These are phyloP conservation scores for Lotus japonicus DNA, from an alignment of 306 rosid species.

Conservation along the genomic window DNA sequence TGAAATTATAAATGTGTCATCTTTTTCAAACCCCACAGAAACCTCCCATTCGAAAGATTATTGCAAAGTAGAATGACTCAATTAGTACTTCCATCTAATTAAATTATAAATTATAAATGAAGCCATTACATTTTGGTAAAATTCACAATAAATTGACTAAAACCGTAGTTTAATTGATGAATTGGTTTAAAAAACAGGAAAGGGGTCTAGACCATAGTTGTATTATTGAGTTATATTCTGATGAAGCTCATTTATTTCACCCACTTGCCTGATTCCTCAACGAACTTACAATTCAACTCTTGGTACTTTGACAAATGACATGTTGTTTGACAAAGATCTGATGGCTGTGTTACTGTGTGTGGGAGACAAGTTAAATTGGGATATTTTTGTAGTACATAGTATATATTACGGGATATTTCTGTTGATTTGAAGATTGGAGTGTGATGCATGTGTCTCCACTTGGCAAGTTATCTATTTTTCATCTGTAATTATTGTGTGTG, in stretches of 20 bases:
- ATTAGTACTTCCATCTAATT: background rate
- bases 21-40: background rate
- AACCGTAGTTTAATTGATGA: background rate
- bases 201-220: background rate
- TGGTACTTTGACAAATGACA: background rate
- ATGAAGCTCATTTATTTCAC: background rate
- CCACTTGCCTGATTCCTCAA: background rate
- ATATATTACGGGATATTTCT: background rate
- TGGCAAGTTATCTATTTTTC: background rate
- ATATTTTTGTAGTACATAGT: background rate
- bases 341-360: background rate
- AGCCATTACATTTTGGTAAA: background rate
- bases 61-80: background rate
- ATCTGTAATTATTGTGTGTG: too few species aligned
- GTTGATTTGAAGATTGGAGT: background rate
- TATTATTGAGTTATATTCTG: background rate
- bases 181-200: background rate
- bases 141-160: background rate
- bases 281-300: background rate
- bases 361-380: background rate
- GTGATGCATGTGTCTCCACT: background rate
- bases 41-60: background rate
- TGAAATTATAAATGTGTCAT: background rate
- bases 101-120: background rate
- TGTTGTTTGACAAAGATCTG: background rate